Conservation (phyloP, 495 filamentous ascomycete genomes). For the Penicillium ochrochloron region DNA sequence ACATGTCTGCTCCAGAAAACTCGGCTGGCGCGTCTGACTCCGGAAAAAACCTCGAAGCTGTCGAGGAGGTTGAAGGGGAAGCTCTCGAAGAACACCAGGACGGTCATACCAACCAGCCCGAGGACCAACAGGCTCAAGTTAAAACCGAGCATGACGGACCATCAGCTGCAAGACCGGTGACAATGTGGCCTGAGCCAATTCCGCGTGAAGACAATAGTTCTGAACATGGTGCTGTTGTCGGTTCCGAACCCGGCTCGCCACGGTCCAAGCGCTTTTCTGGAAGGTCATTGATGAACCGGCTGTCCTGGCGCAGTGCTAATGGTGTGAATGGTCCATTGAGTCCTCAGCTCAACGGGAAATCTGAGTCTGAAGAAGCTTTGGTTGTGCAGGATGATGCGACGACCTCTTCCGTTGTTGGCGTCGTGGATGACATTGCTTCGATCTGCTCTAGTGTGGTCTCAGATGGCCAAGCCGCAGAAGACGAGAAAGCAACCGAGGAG, state of each 20-base stretch:
- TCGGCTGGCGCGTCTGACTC: constrained; percentile 33
- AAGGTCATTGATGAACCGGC: constrained; percentile 23
- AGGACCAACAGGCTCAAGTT: neutral
- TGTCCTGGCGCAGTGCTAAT: constrained; percentile 24
- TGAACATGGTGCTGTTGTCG: constrained; percentile 44
- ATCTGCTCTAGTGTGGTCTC: constrained; percentile 27
- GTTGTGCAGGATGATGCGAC: constrained; percentile 29
- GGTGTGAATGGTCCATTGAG: constrained; percentile 5
- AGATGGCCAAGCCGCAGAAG: neutral
- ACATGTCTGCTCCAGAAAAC: constrained; percentile 31
- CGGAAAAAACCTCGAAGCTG: constrained; percentile 29
- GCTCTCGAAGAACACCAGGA: constrained; percentile 15
- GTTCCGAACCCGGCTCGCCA: constrained; percentile 39
- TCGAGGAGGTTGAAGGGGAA: constrained; percentile 29
- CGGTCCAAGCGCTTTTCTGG: constrained; percentile 39
- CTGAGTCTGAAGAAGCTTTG: constrained; percentile 34
- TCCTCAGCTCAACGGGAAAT: constrained; percentile 23
- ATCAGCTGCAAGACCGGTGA: neutral
- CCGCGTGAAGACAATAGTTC: constrained; percentile 37
- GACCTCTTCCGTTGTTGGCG: constrained; percentile 31
- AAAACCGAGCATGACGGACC: neutral
- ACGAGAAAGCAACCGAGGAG: neutral
- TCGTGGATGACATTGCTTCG: constrained; percentile 35
- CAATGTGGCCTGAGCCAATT: neutral
- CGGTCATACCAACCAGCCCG: constrained; percentile 9